A percentile compares a stretch with the other conserved stretches of the same genome.
Conservation (phyloP, 176 grass and related monocot genomes). For the Guadua angustifolia region DNA sequence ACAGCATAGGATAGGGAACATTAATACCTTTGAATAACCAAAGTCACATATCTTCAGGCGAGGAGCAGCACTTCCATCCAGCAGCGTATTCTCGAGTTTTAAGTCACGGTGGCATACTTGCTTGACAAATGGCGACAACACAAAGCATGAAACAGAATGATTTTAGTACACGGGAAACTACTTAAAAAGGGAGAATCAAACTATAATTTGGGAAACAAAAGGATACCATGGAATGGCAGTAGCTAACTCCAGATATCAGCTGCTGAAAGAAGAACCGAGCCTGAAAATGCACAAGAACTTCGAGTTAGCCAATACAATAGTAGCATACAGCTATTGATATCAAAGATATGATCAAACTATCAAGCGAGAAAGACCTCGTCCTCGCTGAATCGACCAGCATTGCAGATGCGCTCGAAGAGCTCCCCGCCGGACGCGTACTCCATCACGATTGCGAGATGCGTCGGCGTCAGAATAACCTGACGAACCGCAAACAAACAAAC, state of each 20-base stretch:
- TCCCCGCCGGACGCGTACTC: conserved; percentile 80
- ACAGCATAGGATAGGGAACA: neutral
- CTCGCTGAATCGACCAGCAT: conserved; percentile 78
- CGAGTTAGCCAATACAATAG: neutral
- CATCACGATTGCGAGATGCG: conserved; percentile 86
- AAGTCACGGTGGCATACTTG: conserved; percentile 86
- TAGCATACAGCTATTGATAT: neutral
- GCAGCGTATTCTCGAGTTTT: conserved; percentile 74
- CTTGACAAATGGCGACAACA: conserved; percentile 42
- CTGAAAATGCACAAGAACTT: conserved; percentile 36
- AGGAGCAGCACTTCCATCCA: conserved; percentile 63
- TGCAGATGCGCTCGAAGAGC: conserved; percentile 85
- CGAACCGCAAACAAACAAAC: too few relatives aligned
- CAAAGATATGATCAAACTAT: neutral
- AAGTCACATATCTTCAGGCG: conserved; percentile 87
- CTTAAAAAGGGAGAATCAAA: neutral
- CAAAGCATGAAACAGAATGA: neutral
- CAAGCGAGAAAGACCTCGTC: conserved; percentile 53
- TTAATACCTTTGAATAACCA: conserved; percentile 70
- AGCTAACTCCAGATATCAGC: conserved; percentile 79
- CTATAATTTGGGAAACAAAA: neutral
- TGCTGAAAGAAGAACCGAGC: conserved; percentile 88
- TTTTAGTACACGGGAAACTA: conserved; percentile 16
- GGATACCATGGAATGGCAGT: conserved; percentile 79
- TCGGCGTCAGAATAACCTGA: conserved; percentile 70